These are phyloP conservation scores for Wickerhamomyces strasburgensis DNA, from an alignment of 805 yeast species.

Conservation along the genomic window DNA sequence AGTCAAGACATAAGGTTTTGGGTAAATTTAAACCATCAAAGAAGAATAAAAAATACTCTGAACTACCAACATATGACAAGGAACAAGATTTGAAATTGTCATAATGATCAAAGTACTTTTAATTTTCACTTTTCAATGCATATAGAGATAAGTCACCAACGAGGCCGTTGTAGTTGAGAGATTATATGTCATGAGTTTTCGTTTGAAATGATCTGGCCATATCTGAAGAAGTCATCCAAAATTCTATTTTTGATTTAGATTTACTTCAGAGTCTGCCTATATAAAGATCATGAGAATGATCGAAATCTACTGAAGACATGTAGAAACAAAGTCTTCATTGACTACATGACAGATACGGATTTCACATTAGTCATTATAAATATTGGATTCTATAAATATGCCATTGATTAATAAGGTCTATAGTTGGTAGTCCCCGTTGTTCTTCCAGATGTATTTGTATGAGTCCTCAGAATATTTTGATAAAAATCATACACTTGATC, in stretches of 20 bases:
- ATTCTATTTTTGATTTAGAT: background rate
- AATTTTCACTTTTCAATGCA: background rate
- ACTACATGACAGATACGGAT: slow-evolving; percentile 23
- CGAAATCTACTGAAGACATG: slow-evolving; percentile 17
- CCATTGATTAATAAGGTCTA: slow-evolving; percentile 7
- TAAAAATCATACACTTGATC: slow-evolving; percentile 1
- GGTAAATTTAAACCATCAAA: slow-evolving; percentile 34
- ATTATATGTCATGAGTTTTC: too few relatives aligned
- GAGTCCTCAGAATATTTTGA: background rate
- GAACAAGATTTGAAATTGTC: background rate
- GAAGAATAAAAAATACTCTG: slow-evolving; percentile 36
- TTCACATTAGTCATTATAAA: slow-evolving; percentile 7
- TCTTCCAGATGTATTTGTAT: slow-evolving; percentile 4
- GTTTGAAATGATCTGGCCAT: too few relatives aligned
- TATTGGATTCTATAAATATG: background rate
- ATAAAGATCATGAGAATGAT: background rate
- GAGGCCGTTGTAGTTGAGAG: too few relatives aligned
- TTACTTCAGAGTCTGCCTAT: too few relatives aligned
- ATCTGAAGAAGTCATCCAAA: background rate
- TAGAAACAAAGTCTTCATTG: slow-evolving; percentile 5
- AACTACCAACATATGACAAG: slow-evolving; percentile 34
- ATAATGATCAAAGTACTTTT: background rate
- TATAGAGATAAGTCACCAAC: too few relatives aligned
- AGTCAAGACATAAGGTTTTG: slow-evolving; percentile 33
- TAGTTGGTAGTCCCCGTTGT: slow-evolving; percentile 16